Evolutionary conservation across 805 yeast species (phyloP).

Genomic region (Clavispora phyllophila): DNA sequence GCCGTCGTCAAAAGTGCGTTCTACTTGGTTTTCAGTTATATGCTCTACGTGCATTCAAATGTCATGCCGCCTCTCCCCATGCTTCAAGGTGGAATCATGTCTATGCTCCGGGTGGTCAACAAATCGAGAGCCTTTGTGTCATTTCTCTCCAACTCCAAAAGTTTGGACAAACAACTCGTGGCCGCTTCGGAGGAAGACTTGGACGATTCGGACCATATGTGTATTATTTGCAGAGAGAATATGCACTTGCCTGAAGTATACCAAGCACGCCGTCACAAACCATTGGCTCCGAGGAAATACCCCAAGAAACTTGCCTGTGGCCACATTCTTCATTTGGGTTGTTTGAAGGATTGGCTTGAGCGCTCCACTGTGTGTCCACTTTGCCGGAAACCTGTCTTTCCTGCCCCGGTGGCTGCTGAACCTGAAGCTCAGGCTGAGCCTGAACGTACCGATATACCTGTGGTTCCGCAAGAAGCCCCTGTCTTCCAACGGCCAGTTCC

Average conservation of each 20-base stretch:
- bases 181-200: conserved; percentile 63
- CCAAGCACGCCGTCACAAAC: conserved; percentile 18
- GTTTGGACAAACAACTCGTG: conserved; percentile 57
- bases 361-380: conserved; percentile 92
- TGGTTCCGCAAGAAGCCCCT: neutral
- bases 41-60: conserved; percentile 29
- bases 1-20: conserved; percentile 34
- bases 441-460: too few relatives aligned
- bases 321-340: conserved; percentile 84
- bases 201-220: conserved; percentile 50
- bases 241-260: conserved; percentile 49
- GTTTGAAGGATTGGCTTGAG: conserved; percentile 89
- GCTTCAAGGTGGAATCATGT: conserved; percentile 41
- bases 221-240: conserved; percentile 92
- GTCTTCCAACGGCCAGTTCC: neutral
- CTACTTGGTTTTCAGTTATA: conserved; percentile 28
- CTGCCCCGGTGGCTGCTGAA: neutral
- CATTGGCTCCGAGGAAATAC: conserved; percentile 31
- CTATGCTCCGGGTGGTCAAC: conserved; percentile 24
- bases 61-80: conserved; percentile 33
- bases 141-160: conserved; percentile 51
- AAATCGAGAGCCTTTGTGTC: conserved; percentile 35
- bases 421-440: neutral
- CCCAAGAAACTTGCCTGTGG: conserved; percentile 83
- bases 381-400: conserved; percentile 67